Conservation (phyloP, 1,284 basidiomycete genomes). For the Malassezia vespertilionis region DNA sequence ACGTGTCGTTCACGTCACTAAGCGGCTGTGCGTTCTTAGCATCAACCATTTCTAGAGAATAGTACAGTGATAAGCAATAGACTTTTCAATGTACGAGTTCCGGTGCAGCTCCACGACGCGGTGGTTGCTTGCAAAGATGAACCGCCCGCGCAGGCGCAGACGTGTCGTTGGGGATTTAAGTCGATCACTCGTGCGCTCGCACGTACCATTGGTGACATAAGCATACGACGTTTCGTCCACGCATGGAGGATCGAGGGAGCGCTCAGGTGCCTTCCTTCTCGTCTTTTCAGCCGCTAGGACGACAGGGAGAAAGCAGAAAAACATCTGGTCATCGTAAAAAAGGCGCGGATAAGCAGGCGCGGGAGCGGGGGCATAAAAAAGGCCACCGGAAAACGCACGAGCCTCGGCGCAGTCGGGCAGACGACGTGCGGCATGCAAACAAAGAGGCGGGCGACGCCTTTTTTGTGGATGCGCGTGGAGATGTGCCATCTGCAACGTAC, state of each 20-base stretch:
- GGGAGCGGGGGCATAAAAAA: background rate
- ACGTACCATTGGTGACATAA: background rate
- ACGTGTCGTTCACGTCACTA: slow-evolving; percentile 39
- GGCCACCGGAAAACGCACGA: background rate
- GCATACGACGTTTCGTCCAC: slow-evolving; percentile 3
- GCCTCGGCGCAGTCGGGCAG: no score
- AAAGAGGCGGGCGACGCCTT: background rate
- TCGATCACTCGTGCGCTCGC: slow-evolving; percentile 12
- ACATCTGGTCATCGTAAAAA: no score
- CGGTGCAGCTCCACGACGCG: slow-evolving; percentile 5
- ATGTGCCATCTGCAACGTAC: slow-evolving; percentile 1
- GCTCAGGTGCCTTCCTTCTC: slow-evolving; percentile 4
- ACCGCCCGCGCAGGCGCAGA: background rate
- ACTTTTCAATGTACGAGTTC: background rate
- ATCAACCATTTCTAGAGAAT: slow-evolving; percentile 8
- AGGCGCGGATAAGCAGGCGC: background rate
- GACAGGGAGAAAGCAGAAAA: background rate
- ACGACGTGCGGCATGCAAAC: no score
- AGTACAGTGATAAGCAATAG: background rate
- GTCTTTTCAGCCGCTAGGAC: slow-evolving; percentile 1
- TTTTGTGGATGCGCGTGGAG: slow-evolving; percentile 9
- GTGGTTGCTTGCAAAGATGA: slow-evolving; percentile 9
- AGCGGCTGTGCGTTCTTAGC: slow-evolving; percentile 7
- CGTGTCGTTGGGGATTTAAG: slow-evolving; percentile 11
- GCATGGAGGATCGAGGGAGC: background rate